These are phyloP conservation scores for Fusarium sp. DNA, from an alignment of 2,329 filamentous ascomycete species.

Conservation along the genomic window DNA sequence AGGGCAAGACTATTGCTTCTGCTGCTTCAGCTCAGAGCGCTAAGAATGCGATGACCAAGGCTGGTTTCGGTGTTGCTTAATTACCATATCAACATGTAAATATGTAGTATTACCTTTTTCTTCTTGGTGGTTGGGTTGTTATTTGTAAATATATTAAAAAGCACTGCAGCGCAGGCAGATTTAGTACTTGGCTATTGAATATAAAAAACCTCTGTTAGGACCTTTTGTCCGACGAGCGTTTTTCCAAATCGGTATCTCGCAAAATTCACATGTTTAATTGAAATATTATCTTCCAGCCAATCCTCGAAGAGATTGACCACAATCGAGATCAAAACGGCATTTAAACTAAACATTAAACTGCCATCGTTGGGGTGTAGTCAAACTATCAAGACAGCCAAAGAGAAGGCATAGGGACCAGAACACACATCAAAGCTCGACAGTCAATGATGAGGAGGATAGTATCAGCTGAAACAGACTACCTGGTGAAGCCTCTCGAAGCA, in stretches of 20 bases:
- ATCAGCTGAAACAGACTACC: too few species aligned
- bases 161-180: neutral
- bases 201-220: neutral
- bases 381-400: too few species aligned
- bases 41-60: slow-evolving; percentile 53
- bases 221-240: neutral
- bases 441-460: too few species aligned
- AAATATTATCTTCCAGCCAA: neutral
- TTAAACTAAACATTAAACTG: fast-evolving
- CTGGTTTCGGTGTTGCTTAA: slow-evolving; percentile 61
- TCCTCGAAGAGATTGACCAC: fast-evolving
- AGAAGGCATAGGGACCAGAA: too few species aligned
- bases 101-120: neutral
- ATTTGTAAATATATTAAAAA: neutral
- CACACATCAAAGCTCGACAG: too few species aligned
- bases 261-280: fast-evolving
- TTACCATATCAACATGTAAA: neutral
- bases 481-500: too few species aligned
- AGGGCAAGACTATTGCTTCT: slow-evolving; percentile 64
- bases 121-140: neutral
- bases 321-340: neutral
- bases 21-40: slow-evolving; percentile 53
- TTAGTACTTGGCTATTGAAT: neutral
- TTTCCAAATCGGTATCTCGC: neutral
- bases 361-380: neutral